phyloP scores from a whole-genome alignment of 179 eudicot species.

The Heliamphora pulchella region DNA sequence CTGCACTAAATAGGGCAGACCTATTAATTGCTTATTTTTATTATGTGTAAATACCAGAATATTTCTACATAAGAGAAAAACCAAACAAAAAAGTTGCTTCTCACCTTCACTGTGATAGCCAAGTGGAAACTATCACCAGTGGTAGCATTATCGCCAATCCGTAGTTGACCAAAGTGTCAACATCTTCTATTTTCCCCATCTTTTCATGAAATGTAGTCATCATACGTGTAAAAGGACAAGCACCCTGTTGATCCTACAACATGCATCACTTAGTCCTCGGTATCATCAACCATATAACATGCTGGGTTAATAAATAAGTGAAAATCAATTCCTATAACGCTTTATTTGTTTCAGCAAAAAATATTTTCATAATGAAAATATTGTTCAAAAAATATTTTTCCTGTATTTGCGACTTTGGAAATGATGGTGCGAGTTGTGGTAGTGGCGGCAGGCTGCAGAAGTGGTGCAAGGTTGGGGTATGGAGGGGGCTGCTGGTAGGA shows the following conservation, averaged over 20 bases:
- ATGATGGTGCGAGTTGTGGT: no score
- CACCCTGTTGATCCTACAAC: conserved; percentile 34
- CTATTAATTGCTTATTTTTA: neutral
- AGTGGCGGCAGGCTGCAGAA: no score
- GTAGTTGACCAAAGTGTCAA: conserved; percentile 50
- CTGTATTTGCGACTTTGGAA: no score
- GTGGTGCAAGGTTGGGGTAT: no score
- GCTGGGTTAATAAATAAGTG: neutral
- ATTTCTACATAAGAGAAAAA: neutral
- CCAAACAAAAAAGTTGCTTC: conserved; percentile 5
- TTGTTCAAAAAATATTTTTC: no score
- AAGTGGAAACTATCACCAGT: conserved; percentile 51
- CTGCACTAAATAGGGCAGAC: neutral
- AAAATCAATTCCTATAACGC: neutral
- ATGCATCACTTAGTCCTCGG: neutral
- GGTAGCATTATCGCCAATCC: conserved; percentile 59
- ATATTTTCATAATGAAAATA: no score
- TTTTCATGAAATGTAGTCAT: conserved; percentile 39
- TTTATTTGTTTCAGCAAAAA: no score
- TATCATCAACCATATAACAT: neutral
- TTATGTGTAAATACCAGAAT: neutral
- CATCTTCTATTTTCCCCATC: conserved; percentile 37
- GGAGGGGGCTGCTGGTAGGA: no score
- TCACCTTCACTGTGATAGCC: conserved; percentile 53
- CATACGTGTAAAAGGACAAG: conserved; percentile 45